Evolutionary conservation across 139 green algal genomes (phyloP).

Genomic region (Coccomyxa sp.): DNA sequence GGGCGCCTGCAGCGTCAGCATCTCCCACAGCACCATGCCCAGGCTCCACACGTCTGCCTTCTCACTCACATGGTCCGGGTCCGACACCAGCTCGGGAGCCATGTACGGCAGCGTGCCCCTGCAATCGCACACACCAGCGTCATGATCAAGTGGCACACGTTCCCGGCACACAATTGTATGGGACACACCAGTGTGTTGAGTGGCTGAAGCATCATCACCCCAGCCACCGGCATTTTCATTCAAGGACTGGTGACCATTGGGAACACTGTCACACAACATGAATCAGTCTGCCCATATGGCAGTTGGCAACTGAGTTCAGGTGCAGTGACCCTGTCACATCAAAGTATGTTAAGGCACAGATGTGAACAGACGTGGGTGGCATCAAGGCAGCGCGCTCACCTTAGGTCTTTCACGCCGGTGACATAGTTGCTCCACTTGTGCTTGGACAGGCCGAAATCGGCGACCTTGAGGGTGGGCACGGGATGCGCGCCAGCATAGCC

Average conservation of each 20-base stretch:
- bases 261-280: too few relatives aligned
- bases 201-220: too few relatives aligned
- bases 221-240: too few relatives aligned
- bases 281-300: too few relatives aligned
- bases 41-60: slow-evolving; percentile 58
- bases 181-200: too few relatives aligned
- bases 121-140: background rate
- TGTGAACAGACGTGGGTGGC: too few relatives aligned
- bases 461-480: slow-evolving; percentile 43
- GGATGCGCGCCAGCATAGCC: background rate
- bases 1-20: slow-evolving; percentile 43
- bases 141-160: too few relatives aligned
- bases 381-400: slow-evolving; percentile 8
- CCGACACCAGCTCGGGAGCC: slow-evolving; percentile 52
- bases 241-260: too few relatives aligned
- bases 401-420: slow-evolving; percentile 44
- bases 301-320: too few relatives aligned
- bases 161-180: too few relatives aligned
- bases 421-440: slow-evolving; percentile 64
- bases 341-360: too few relatives aligned
- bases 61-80: slow-evolving; percentile 48
- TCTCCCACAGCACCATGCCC: slow-evolving; percentile 61
- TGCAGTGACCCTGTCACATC: too few relatives aligned
- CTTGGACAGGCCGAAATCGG: slow-evolving; percentile 83
- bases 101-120: slow-evolving; percentile 56